Base-by-base conservation (phyloP, 2,329 filamentous ascomycete species). In the Nannizzia gypsea region DNA sequence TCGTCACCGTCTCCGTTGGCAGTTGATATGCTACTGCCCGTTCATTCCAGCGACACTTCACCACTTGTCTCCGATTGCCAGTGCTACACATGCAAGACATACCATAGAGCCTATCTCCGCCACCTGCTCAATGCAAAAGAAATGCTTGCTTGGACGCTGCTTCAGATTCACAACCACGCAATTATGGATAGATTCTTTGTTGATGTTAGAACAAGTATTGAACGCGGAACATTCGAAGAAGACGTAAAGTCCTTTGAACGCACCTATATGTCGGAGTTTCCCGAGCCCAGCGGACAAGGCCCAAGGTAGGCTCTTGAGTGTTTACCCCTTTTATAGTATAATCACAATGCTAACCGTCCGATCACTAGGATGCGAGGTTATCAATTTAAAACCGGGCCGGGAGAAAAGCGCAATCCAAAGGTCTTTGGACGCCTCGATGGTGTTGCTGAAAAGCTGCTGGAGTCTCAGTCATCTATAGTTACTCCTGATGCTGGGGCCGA, bases 81-180 rank as follows among this genome's bases (percentile, higher is more conserved):
- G 57, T 99, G 93, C 78, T 92, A 95, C 71, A 79, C 90, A 22
- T 99, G 93, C 77, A 83, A 78, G 1, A 82, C 81, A 17, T 92
- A 97, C 72, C 90, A 96, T 73, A 80, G 86, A 56, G 92, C 93
- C 0, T 99, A 89, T 72, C 69, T 99, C 38, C 87, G 90, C 64
- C 93, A 99, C 72, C 80, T 97, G 0, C 82, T 99, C 4, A 80
- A 83, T 54, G 90, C 93, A 0, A 95, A 91, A 69, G 93, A 99
- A 73, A 97, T 99, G 93, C 83, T 96, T 3, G 92, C 87, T 24
- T 99, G 93, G 93, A 88, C 87, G 0, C 79, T 99, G 6, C 79
- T 99, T 6, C 92, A 97, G 71, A 81, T 96, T 2, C 93, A 99
- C 75, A 99, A 99, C 71, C 85, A 95, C 70, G 80, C 85, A 62